phyloP scores from a whole-genome alignment of 306 rosid genomes.

The Mimosa pudica region DNA sequence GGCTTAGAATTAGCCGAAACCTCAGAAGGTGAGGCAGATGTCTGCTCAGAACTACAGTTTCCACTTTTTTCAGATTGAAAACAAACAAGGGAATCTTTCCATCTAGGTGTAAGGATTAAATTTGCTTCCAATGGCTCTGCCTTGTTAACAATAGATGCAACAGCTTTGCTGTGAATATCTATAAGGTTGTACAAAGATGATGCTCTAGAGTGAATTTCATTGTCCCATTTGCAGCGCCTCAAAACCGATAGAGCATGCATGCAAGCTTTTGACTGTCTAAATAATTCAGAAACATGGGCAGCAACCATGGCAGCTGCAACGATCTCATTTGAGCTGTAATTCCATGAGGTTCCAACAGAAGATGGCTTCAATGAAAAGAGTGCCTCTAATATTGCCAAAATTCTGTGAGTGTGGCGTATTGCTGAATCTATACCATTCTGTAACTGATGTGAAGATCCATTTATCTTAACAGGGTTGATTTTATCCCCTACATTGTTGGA shows the following conservation, averaged over 20 bases:
- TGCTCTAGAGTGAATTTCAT: slow-evolving; percentile 84
- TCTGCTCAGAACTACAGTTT: slow-evolving; percentile 54
- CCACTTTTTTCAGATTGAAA: slow-evolving; percentile 49
- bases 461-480: slow-evolving; percentile 50
- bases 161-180: slow-evolving; percentile 91
- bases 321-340: slow-evolving; percentile 95
- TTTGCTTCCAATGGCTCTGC: slow-evolving; percentile 95
- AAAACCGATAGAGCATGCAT: slow-evolving; percentile 92
- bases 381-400: slow-evolving; percentile 90
- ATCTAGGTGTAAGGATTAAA: slow-evolving; percentile 56
- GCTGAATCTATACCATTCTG: slow-evolving; percentile 83
- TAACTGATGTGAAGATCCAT: slow-evolving; percentile 67
- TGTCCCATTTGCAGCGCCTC: slow-evolving; percentile 95
- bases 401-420: slow-evolving; percentile 81
- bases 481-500: slow-evolving; percentile 42
- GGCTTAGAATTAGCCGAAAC: slow-evolving; percentile 48
- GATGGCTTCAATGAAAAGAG: slow-evolving; percentile 90
- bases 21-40: slow-evolving; percentile 43
- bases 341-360: slow-evolving; percentile 95
- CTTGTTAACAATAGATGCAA: slow-evolving; percentile 88
- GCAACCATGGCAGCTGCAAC: slow-evolving; percentile 99
- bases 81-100: slow-evolving; percentile 57
- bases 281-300: slow-evolving; percentile 94
- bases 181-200: slow-evolving; percentile 93
- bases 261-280: slow-evolving; percentile 95